Base-by-base conservation (phyloP, 164 flowering plant species). In the Amborella trichopoda region DNA sequence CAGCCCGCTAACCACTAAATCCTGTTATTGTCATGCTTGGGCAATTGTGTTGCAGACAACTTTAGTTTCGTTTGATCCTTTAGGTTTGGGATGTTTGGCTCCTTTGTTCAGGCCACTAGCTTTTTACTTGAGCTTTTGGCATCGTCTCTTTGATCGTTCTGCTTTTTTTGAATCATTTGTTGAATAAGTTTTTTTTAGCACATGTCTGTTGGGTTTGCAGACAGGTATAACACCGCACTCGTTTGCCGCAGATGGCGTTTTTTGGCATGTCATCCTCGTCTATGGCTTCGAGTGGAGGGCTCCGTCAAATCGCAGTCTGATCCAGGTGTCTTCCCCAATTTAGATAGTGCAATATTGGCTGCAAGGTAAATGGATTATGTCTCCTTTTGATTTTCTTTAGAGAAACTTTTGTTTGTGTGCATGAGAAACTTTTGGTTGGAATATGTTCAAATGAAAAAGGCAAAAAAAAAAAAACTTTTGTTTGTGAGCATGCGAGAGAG, bases 231-330 rank as follows among this genome's bases (percentile, higher is more conserved):
- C 76, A 68, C 95, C 58, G 96, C 96, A 74, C 99, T 84, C 67
- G 96, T 87, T 91, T 91, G 95, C 95, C 85, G 72, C 81, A 84
- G 95, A 84, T 91, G 96, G 99, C 59, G 53, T 28, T 76, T 72
- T 64, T 59, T 87, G 66, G 99, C 95, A 28, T 87, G 95, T 63
- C 99, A 91, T 56, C 99, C 96, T 59, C 90, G 77, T 23, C 58
- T 78, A 28, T 91, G 96, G 95, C 62, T 91, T 53, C 74, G 96
- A 38, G 95, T 87, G 26, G 94, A 87, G 26, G 60, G 75, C 19
- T 72, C 81, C 6, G 34, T 65, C 42, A 81, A 73, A 58, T 73
- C 67, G 60, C 10, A 42, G 39, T 64, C 77, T 28, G 68, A 75
- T 23, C 72, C 77, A 47, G 88, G 90, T 26, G 80, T 82, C 58